phyloP scores from a whole-genome alignment of 1,284 basidiomycete genomes.

The Leccinum pachyderme region DNA sequence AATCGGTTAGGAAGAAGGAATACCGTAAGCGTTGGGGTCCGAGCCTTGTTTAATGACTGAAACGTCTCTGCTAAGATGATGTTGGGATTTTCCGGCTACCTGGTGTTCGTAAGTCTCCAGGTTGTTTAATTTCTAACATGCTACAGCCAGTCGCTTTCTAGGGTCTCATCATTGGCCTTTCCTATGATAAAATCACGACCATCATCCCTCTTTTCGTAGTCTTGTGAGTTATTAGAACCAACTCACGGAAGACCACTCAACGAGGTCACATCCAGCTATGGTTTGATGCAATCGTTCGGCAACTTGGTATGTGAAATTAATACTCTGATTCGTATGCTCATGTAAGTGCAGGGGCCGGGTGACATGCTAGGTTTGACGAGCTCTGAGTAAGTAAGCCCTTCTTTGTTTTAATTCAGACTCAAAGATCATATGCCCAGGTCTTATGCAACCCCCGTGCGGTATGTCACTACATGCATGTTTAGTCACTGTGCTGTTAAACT shows the following conservation, averaged over 20 bases:
- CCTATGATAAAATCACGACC: constrained; percentile 65
- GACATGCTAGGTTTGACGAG: constrained; percentile 71
- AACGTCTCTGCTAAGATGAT: constrained; percentile 53
- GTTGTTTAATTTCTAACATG: background rate
- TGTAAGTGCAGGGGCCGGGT: constrained; percentile 56
- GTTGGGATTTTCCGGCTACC: constrained; percentile 71
- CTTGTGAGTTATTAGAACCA: constrained; percentile 44
- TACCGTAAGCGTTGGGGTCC: constrained; percentile 42
- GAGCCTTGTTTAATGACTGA: constrained; percentile 1
- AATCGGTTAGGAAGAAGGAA: constrained; percentile 64
- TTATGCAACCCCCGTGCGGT: constrained; percentile 67
- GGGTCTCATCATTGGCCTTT: constrained; percentile 61
- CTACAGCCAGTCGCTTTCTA: constrained; percentile 15
- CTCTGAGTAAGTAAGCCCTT: constrained; percentile 49
- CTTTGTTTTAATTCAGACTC: constrained; percentile 4
- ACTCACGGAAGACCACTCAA: constrained; percentile 8
- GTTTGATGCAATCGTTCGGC: constrained; percentile 66
- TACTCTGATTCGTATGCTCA: constrained; percentile 7
- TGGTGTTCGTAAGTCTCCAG: constrained; percentile 52
- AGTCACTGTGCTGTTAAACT: background rate
- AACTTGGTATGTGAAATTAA: constrained; percentile 47
- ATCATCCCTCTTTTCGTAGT: constrained; percentile 68
- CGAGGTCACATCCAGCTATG: constrained; percentile 45
- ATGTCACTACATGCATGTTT: constrained; percentile 8
- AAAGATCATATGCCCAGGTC: constrained; percentile 38